Conservation (phyloP, 306 rosid species). For the Albizia julibrissin region DNA sequence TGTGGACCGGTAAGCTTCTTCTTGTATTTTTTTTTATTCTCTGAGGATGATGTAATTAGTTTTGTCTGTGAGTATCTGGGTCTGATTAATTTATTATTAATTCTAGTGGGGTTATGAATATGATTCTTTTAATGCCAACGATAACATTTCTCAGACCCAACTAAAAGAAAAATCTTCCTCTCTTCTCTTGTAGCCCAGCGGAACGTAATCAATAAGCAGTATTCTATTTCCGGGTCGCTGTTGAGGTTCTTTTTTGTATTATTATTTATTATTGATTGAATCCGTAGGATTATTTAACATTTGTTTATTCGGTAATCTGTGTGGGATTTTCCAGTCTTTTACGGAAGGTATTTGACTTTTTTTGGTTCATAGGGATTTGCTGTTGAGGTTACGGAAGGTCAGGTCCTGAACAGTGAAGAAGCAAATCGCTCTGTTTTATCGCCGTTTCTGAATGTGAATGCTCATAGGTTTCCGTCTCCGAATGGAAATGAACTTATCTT, state of each 20-base stretch:
- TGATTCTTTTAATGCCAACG: constrained; percentile 36
- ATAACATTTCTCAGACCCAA: neutral
- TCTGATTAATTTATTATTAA: constrained; percentile 27
- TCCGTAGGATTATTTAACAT: constrained; percentile 12
- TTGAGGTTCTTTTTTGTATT: constrained; percentile 25
- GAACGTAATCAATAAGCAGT: constrained; percentile 32
- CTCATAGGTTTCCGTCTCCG: constrained; percentile 37
- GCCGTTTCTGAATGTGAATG: constrained; percentile 31
- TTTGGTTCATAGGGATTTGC: constrained; percentile 12
- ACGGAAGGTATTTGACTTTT: constrained; percentile 78
- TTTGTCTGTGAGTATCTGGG: constrained; percentile 32
- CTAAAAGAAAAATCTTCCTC: neutral
- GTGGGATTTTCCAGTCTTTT: constrained; percentile 67
- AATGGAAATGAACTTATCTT: constrained; percentile 50
- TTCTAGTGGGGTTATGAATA: constrained; percentile 10
- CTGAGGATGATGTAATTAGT: constrained; percentile 17
- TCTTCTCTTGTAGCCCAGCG: constrained; percentile 27
- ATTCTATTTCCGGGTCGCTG: neutral
- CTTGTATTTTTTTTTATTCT: neutral
- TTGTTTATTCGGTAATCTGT: constrained; percentile 37
- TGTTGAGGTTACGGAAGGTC: constrained; percentile 38
- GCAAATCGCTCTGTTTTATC: constrained; percentile 22
- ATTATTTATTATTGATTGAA: neutral
- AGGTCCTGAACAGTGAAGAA: constrained; percentile 30
- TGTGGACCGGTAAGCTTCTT: constrained; percentile 33